Percentiles rank a stretch among this genome's conserved stretches.
Evolutionary conservation across 805 yeast genomes (phyloP).

Genomic region (Candida boleticola): DNA sequence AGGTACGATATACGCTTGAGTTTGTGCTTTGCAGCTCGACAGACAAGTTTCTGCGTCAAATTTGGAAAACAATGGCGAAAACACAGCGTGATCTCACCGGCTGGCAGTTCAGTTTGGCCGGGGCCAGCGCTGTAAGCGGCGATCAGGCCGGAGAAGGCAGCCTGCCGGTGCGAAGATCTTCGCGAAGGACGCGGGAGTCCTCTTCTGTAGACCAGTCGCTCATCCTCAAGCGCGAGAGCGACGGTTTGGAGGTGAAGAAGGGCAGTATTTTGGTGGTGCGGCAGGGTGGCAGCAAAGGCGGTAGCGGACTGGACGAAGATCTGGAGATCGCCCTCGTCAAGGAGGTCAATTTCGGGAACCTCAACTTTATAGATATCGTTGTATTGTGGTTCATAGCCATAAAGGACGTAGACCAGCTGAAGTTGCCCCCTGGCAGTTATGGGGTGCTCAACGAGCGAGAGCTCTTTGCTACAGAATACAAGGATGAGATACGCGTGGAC

Average conservation of each 20-base stretch:
- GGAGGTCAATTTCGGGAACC: constrained; percentile 51
- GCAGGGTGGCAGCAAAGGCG: constrained; percentile 24
- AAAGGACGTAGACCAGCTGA: constrained; percentile 34
- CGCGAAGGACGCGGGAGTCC: not conserved
- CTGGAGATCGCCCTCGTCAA: constrained; percentile 46
- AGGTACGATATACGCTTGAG: too few species aligned
- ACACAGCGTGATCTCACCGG: constrained; percentile 25
- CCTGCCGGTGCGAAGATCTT: not conserved
- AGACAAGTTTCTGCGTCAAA: too few species aligned
- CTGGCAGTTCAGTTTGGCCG: constrained; percentile 29
- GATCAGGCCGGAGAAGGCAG: constrained; percentile 12
- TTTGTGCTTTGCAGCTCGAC: too few species aligned
- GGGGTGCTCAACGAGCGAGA: constrained; percentile 37
- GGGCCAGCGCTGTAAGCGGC: not conserved
- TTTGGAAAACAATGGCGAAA: constrained; percentile 21
- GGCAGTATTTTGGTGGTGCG: constrained; percentile 54
- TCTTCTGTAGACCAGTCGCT: not conserved
- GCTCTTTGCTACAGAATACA: constrained; percentile 52
- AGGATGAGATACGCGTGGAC: constrained; percentile 40
- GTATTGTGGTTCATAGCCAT: constrained; percentile 48
- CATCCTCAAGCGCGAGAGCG: constrained; percentile 40
- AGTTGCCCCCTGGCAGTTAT: constrained; percentile 15
- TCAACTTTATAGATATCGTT: constrained; percentile 45
- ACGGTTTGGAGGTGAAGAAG: constrained; percentile 45
- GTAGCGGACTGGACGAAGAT: too few species aligned